Evolutionary conservation across 2,329 filamentous ascomycete species (phyloP).

Genomic region (Mycosphaerella sp.): DNA sequence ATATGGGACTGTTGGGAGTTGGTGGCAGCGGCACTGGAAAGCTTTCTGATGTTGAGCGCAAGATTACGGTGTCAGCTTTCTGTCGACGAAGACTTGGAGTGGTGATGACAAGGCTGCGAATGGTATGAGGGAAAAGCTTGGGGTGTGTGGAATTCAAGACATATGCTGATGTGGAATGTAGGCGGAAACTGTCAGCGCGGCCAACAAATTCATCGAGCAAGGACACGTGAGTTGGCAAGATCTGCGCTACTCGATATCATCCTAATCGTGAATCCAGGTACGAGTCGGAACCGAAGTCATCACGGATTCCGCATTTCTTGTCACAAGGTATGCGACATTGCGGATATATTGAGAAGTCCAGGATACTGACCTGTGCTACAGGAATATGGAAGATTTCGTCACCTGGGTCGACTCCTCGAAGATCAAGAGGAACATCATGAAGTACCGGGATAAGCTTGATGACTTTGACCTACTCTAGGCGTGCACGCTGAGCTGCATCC

Average conservation of each 20-base stretch:
- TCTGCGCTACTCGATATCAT: not conserved
- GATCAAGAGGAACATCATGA: constrained; percentile 94
- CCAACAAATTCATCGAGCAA: constrained; percentile 81
- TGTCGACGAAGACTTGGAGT: constrained; percentile 78
- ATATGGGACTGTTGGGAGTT: constrained; percentile 78
- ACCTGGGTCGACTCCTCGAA: constrained; percentile 95
- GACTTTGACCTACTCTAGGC: constrained; percentile 82
- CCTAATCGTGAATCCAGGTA: constrained; percentile 42
- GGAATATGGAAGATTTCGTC: constrained; percentile 90
- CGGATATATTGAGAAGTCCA: not conserved
- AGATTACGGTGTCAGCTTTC: constrained; percentile 83
- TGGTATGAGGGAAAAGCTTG: constrained; percentile 43
- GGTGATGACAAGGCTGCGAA: constrained; percentile 81
- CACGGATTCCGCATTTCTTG: constrained; percentile 82
- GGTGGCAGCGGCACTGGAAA: constrained; percentile 59
- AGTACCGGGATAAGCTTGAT: constrained; percentile 89
- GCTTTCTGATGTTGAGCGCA: constrained; percentile 67
- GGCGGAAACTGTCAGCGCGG: constrained; percentile 76
- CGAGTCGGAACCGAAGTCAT: constrained; percentile 84
- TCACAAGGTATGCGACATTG: constrained; percentile 51
- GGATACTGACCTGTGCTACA: constrained; percentile 15
- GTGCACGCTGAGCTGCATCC: not conserved
- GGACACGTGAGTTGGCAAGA: constrained; percentile 52
- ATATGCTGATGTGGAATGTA: not conserved
- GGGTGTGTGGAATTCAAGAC: not conserved